Percentiles rank a stretch among this genome's conserved stretches.
phyloP scores from a whole-genome alignment of 176 grass and related monocot species.

The Saccharum officinarum region DNA sequence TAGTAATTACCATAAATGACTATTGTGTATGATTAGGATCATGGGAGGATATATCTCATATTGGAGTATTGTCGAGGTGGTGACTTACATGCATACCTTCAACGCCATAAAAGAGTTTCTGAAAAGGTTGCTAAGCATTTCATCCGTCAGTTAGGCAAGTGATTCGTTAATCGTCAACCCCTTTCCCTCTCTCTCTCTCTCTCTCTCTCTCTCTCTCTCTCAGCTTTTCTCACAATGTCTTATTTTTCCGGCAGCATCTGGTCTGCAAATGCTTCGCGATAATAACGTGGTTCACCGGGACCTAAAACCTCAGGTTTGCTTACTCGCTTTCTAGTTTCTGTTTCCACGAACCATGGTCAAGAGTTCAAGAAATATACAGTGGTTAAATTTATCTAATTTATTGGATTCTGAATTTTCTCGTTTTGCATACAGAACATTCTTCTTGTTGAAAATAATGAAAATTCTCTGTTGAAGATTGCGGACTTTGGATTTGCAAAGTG shows the following conservation, averaged over 20 bases:
- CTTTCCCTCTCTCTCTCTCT: not conserved
- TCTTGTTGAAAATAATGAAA: slow-evolving; percentile 70
- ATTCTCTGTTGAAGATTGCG: slow-evolving; percentile 87
- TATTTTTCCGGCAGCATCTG: slow-evolving; percentile 59
- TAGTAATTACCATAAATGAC: not conserved
- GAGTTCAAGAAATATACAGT: not conserved
- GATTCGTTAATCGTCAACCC: not conserved
- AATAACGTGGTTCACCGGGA: slow-evolving; percentile 95
- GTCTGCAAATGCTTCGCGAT: slow-evolving; percentile 81
- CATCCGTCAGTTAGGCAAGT: slow-evolving; percentile 83
- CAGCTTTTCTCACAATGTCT: not conserved
- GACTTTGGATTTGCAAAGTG: slow-evolving; percentile 99
- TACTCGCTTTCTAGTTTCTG: slow-evolving; percentile 4
- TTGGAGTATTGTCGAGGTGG: slow-evolving; percentile 92
- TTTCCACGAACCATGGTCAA: slow-evolving; percentile 8
- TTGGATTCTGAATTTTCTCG: slow-evolving; percentile 39
- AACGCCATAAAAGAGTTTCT: slow-evolving; percentile 58
- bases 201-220: too few relatives aligned
- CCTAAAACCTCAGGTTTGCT: slow-evolving; percentile 91
- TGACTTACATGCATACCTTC: slow-evolving; percentile 72
- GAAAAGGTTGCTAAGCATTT: slow-evolving; percentile 86
- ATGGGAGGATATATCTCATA: slow-evolving; percentile 83
- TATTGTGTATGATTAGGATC: slow-evolving; percentile 42
- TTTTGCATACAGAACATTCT: slow-evolving; percentile 85
- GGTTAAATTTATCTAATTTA: not conserved